Percentiles rank a stretch among this genome's conserved stretches.
These are phyloP conservation scores for Periconia macrospinosa DNA, from an alignment of 2,329 filamentous ascomycete genomes.

Conservation along the genomic window DNA sequence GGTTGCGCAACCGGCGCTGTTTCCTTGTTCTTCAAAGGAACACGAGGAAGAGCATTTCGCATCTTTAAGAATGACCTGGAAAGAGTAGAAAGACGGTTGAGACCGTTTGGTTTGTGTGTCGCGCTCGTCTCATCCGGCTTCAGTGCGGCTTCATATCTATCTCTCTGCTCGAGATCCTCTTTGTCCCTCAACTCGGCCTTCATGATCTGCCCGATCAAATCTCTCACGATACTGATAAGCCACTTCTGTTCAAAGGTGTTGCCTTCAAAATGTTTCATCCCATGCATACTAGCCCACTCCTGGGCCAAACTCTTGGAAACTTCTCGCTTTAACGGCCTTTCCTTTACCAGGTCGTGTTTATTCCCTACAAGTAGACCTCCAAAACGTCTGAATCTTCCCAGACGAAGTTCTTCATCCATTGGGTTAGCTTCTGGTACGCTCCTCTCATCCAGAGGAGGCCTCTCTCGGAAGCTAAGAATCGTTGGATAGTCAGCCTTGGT, in stretches of 20 bases:
- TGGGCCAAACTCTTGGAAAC: constrained; percentile 20
- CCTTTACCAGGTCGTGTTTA: constrained; percentile 20
- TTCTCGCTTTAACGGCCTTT: constrained; percentile 4
- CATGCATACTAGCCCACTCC: constrained; percentile 28
- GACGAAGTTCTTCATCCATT: neutral
- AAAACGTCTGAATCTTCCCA: constrained; percentile 16
- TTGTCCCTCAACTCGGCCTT: constrained; percentile 11
- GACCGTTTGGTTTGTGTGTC: neutral
- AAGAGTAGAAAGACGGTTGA: neutral
- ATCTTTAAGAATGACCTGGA: neutral
- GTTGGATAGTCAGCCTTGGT: constrained; percentile 14
- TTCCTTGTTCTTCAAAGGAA: neutral
- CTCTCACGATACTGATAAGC: constrained; percentile 16
- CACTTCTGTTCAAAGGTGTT: constrained; percentile 8
- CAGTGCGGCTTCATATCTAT: neutral
- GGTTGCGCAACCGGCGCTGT: neutral
- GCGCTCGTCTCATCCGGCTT: no score
- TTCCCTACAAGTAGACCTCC: constrained; percentile 33
- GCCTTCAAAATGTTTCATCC: constrained; percentile 22
- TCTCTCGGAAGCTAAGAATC: neutral
- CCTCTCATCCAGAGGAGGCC: neutral
- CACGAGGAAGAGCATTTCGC: neutral
- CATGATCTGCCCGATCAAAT: constrained; percentile 17
- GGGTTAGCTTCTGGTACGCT: neutral
- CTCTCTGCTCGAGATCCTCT: constrained; percentile 4